Evolutionary conservation across 169 alveolate species (phyloP).

Genomic region (Plasmodium falciparum): DNA sequence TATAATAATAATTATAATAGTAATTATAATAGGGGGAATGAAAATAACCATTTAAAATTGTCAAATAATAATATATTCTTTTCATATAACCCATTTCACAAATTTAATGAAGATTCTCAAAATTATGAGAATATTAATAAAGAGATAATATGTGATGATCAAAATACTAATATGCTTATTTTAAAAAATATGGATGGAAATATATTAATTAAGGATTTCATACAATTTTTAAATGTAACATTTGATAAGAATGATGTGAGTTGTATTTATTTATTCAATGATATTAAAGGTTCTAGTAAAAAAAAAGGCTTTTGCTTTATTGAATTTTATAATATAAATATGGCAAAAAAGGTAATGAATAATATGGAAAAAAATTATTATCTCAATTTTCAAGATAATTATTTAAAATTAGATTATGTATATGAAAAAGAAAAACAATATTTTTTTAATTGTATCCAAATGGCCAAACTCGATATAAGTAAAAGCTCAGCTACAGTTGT

Average conservation of each 20-base stretch:
- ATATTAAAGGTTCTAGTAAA: conserved; percentile 52
- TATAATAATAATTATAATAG: neutral
- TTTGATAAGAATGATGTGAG: conserved; percentile 53
- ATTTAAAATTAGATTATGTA: conserved; percentile 68
- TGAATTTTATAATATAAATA: conserved; percentile 22
- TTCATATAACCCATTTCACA: conserved; percentile 3
- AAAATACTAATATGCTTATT: conserved; percentile 59
- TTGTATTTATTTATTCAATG: conserved; percentile 61
- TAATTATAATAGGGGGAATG: neutral
- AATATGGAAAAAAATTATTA: conserved; percentile 64
- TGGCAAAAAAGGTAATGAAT: conserved; percentile 55
- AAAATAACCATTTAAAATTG: no score
- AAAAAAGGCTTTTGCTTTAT: conserved; percentile 57
- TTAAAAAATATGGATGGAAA: conserved; percentile 72
- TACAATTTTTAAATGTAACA: conserved; percentile 42
- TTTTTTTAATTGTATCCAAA: conserved; percentile 41
- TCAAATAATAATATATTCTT: neutral
- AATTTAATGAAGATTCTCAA: conserved; percentile 2
- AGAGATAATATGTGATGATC: conserved; percentile 11
- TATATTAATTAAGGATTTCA: conserved; percentile 28
- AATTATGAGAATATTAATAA: conserved; percentile 27
- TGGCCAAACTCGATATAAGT: conserved; percentile 52
- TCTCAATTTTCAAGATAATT: conserved; percentile 42
- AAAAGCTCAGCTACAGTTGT: conserved; percentile 28
- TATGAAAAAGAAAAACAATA: conserved; percentile 42